phyloP scores from a whole-genome alignment of 345 rosid species.

The Brassica napus region Da-Ae NC_063450.1:54730501-54731000 shows the following conservation, averaged over 20 bases:
- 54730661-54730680: slow-evolving; percentile 21
- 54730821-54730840: slow-evolving; percentile 53
- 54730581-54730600: background rate
- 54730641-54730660: slow-evolving; percentile 7
- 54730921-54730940: background rate
- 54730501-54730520: background rate
- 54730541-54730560: background rate
- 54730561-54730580: slow-evolving; percentile 4
- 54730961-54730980: background rate
- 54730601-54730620: slow-evolving; percentile 39
- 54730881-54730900: background rate
- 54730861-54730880: slow-evolving; percentile 45
- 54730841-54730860: slow-evolving; percentile 73
- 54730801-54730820: slow-evolving; percentile 29
- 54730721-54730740: slow-evolving; percentile 69
- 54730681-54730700: slow-evolving; percentile 60
- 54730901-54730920: background rate
- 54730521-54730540: background rate
- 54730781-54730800: slow-evolving; percentile 64
- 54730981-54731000: slow-evolving; percentile 31
- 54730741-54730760: slow-evolving; percentile 76
- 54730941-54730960: background rate
- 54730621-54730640: slow-evolving; percentile 12
- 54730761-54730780: slow-evolving; percentile 58
- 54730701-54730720: slow-evolving; percentile 75